Base-by-base conservation (phyloP, 352 stramenopile genomes). In the Globisporangium nunn region DNA sequence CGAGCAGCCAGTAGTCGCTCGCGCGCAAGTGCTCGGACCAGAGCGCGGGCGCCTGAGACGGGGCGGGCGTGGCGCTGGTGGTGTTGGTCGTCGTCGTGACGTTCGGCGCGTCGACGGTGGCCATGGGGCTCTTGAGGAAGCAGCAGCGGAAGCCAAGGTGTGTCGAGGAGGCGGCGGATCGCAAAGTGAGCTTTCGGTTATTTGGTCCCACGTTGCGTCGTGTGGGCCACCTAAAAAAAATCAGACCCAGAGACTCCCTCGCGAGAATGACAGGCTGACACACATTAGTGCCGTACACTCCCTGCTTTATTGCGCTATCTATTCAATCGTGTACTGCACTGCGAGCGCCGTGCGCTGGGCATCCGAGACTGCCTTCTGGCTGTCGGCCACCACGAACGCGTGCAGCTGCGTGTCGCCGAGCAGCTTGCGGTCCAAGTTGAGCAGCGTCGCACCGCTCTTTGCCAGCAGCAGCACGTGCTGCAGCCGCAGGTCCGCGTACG, bases 381-480 rank as follows among this genome's bases (percentile, higher is more conserved):
- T 71, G 29, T 85, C 73, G 54, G 74, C 63, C 17, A 88, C 52
- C 48, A 88, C 64, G 54, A 83, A 76, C 61, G 66, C 74, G 58
- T 90, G 70, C 29, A 87, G 44, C 43, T 74, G 48, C 1, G 80
- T 35, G 33, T 77, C 71, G 4, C 47, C 18, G 45, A 90, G 59
- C 58, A 82, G 18, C 29, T 58, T 60, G 48, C 66, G 71, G 54
- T 88, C 72, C 29, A 90, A 39, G 28, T 82, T 75, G 29, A 86
- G 59, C 0, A 65, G 67, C 2, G 80, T 73, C 15, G 55, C 40
- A 0, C 61, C 64, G 6, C 66, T 63, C 57, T 87, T 87, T 18
- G 78, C 75, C 33, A 86, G 62, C 56, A 84, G 77, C 28, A 91
- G 67, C 40, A 88, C 66, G 52, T 91, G 74, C 52, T 82, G 62